phyloP scores from a whole-genome alignment of 768 basidiomycete genomes.

The Galerina marginata region DNA sequence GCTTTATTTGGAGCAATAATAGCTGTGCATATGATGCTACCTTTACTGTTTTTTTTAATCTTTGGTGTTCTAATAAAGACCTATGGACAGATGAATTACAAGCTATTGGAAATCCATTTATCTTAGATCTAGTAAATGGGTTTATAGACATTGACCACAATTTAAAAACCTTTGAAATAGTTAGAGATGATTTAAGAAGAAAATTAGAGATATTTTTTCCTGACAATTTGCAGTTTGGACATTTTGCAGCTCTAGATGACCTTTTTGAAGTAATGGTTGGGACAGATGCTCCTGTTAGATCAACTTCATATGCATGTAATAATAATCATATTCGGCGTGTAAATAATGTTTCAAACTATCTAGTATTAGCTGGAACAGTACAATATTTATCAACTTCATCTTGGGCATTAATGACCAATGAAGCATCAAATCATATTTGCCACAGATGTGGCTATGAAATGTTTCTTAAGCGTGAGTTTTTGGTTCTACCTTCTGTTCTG shows the following conservation, averaged over 20 bases:
- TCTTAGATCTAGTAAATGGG: not conserved
- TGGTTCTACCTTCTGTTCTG: not conserved
- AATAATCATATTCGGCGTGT: too few relatives aligned
- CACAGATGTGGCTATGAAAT: not conserved
- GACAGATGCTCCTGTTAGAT: too few relatives aligned
- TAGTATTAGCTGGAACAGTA: too few relatives aligned
- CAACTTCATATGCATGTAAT: too few relatives aligned
- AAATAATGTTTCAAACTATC: too few relatives aligned
- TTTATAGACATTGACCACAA: not conserved
- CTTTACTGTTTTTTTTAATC: slow-evolving; percentile 25
- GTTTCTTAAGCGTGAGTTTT: not conserved
- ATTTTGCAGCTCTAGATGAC: not conserved
- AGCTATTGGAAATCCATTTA: not conserved
- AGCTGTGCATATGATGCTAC: slow-evolving; percentile 40
- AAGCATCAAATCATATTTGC: not conserved
- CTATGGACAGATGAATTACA: not conserved
- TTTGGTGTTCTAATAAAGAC: slow-evolving; percentile 18
- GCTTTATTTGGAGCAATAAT: slow-evolving; percentile 26
- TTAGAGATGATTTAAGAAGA: not conserved
- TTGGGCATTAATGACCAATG: too few relatives aligned
- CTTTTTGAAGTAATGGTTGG: not conserved
- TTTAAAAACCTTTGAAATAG: not conserved
- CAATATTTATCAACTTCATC: too few relatives aligned
- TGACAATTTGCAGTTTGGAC: not conserved
- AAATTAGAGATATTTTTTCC: not conserved